Evolutionary conservation across 371 early-diverging fungal genomes (phyloP), one percentile per base, ranked within the genome.

Genomic region (Apophysomyces variabilis): DNA sequence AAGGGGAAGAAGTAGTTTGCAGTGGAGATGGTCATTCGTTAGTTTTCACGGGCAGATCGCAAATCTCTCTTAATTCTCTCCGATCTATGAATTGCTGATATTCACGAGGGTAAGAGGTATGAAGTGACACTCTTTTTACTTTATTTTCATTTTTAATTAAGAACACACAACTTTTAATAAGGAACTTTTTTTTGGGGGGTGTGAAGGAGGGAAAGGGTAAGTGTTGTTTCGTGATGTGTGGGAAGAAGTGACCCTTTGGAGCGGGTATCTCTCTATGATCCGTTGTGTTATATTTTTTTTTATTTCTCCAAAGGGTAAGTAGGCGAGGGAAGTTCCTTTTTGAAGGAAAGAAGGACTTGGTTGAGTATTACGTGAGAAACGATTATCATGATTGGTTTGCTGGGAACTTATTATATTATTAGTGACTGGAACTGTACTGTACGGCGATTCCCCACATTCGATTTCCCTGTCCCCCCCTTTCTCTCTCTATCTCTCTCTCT

Each of bases 291-390:
- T 45, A 0, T 13, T n/a, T 45, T 13, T 45, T 45, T 45, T 5
- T 45, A 45, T 45, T 50, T 50, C 54, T 50, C 6, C 54, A 50
- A 50, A 50, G 54, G 54, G 54, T 50, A 41, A 41, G 41, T 50
- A 21, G 35, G 54, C 54, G 54, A 50, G 54, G 21, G 5, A 7
- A 50, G 21, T 50, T 50, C 21, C 54, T 21, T 21, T 21, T 50
- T 50, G 54, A 21, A 50, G 54, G 18, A 50, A 50, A 50, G 54
- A 11, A 50, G 21, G 54, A 26, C 32, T n/a, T 18, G n/a, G 4
- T 50, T 50, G 21, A 9, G 21, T 9, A 50, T 50, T 50, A 50
- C 54, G 54, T 21, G 54, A 50, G 54, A 50, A 21, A 50, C 16
- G n/a, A 21, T 21, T 21, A 21, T 9, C 21, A 18, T 50, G 54